Evolutionary conservation across 2,329 filamentous ascomycete genomes (phyloP).

Genomic region (Exophiala alcalophila): DNA sequence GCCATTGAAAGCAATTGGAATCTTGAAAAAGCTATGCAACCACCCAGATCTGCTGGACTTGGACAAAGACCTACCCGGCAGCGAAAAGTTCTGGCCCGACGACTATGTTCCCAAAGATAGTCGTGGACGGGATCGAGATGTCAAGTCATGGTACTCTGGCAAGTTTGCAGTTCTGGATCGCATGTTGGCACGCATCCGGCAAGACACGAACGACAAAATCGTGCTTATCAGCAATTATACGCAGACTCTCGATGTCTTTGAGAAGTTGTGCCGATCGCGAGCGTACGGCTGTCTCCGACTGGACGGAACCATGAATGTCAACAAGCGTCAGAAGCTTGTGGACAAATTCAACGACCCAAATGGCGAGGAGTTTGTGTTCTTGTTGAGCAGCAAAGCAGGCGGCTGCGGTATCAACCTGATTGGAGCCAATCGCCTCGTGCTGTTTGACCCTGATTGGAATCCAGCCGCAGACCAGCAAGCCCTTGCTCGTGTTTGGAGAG

Average conservation of each 20-base stretch:
- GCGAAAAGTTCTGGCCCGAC: slow-evolving; percentile 74
- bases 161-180: slow-evolving; percentile 98
- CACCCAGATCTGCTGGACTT: slow-evolving; percentile 90
- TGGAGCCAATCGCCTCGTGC: slow-evolving; percentile 86
- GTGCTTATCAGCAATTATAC: slow-evolving; percentile 99
- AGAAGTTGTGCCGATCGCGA: slow-evolving; percentile 79
- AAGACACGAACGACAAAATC: slow-evolving; percentile 98
- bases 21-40: slow-evolving; percentile 98
- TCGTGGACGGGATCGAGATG: slow-evolving; percentile 82
- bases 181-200: slow-evolving; percentile 92
- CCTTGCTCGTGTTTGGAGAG: slow-evolving; percentile 94
- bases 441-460: slow-evolving; percentile 98
- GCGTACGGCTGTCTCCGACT: slow-evolving; percentile 83
- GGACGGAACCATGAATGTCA: slow-evolving; percentile 96
- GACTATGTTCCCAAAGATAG: slow-evolving; percentile 87
- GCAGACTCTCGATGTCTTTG: slow-evolving; percentile 90
- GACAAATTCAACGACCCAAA: slow-evolving; percentile 96
- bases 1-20: slow-evolving; percentile 90
- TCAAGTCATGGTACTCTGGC: slow-evolving; percentile 94
- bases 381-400: slow-evolving; percentile 95
- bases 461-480: slow-evolving; percentile 97
- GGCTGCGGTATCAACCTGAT: slow-evolving; percentile 96
- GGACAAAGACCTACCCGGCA: slow-evolving; percentile 78
- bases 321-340: slow-evolving; percentile 93
- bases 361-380: slow-evolving; percentile 85